Base-by-base conservation (phyloP, 2,329 filamentous ascomycete species). In the Nothopassalora personata region DNA sequence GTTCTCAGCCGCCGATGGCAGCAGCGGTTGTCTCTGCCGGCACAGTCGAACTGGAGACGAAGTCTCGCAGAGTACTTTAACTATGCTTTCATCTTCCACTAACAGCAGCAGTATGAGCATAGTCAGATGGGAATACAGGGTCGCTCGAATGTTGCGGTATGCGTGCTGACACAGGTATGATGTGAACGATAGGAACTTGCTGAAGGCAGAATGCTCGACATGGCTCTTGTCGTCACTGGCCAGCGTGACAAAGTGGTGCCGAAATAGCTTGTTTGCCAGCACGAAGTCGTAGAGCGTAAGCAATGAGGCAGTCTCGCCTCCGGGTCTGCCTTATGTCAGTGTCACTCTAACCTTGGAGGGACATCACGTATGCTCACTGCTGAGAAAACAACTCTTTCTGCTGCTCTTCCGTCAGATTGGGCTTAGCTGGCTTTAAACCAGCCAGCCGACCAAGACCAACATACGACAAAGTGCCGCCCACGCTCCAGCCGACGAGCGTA, bases 131-230 rank as follows among this genome's bases (percentile, higher is more conserved):
- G 90, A 87, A 74, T 99, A 99, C 62, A 90, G 81, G 0, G 90
- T 85, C 11, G 90, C 85, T 63, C 94, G 84, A 31, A 81, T 74
- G 3, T 91, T 95, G 19, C 94, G 85, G 73, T 97, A 89, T 1
- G 94, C 92, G 75, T 99, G 93, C 67, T 97, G 92, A 52, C 96
- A 83, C 33, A 97, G 82, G 74, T 99, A 99, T 2, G 93, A 97
- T 3, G 90, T 89, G 47, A 96, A 80, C 0, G 93, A 97, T 30
- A 97, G 78, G 70, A 93, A 95, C 66, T 84, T 86, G 50, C 88
- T 85, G 63, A 99, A 86, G 0, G 85, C 75, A 8, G 49, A 1
- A 18, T 43, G 39, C 5, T 82, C 70, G 27, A 85, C 71, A 23
- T 66, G 61, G 15, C 55, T 62, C 36, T 67, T 67, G 33, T 66